phyloP scores from a whole-genome alignment of 257 asterid species.

The Phtheirospermum japonicum region DNA sequence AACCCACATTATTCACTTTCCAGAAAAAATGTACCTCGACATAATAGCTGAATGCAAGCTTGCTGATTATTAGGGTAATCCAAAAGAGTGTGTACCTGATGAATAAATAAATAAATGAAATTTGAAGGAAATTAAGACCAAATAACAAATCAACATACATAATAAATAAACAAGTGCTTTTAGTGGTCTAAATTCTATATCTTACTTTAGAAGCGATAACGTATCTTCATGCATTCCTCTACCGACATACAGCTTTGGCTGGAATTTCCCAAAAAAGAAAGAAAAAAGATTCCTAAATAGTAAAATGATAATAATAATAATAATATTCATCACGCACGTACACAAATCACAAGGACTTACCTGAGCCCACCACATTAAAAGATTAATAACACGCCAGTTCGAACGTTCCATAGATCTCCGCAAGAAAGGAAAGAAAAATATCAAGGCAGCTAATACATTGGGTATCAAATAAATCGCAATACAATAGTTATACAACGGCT shows the following conservation, averaged over 20 bases:
- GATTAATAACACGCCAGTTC: conserved; percentile 57
- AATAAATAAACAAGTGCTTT: neutral
- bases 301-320: conserved; percentile 13
- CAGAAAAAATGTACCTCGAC: conserved; percentile 66
- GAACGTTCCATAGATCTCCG: conserved; percentile 86
- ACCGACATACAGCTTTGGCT: conserved; percentile 96
- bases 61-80: conserved; percentile 85
- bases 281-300: conserved; percentile 25
- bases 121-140: neutral
- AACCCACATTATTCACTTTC: conserved; percentile 14
- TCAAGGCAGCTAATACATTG: conserved; percentile 67
- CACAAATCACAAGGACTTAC: conserved; percentile 36
- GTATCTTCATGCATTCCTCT: conserved; percentile 99
- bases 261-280: conserved; percentile 29
- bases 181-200: conserved; percentile 22
- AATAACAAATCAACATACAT: conserved; percentile 17
- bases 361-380: conserved; percentile 98
- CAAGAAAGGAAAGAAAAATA: conserved; percentile 75
- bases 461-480: conserved; percentile 87
- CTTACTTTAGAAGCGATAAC: conserved; percentile 89
- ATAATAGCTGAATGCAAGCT: conserved; percentile 96
- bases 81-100: conserved; percentile 90
- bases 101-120: conserved; percentile 7
- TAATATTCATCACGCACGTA: conserved; percentile 1
- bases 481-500: conserved; percentile 68